phyloP scores from a whole-genome alignment of 2,329 filamentous ascomycete genomes.

The Penicillium expansum region DNA sequence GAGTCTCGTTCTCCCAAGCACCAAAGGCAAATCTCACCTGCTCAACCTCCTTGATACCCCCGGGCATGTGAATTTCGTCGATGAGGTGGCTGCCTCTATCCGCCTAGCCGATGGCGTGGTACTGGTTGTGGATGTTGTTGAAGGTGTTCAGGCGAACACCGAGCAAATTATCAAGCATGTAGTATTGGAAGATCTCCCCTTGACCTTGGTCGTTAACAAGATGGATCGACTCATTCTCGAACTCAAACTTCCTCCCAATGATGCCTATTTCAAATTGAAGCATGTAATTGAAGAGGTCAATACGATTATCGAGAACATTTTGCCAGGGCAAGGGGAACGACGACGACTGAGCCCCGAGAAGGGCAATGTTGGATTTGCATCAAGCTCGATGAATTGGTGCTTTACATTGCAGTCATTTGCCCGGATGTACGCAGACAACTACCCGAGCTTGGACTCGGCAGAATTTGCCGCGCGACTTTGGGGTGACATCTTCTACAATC shows the following conservation, averaged over 20 bases:
- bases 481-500: conserved; percentile 97
- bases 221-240: conserved; percentile 94
- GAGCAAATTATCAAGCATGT: conserved; percentile 97
- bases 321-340: conserved; percentile 75
- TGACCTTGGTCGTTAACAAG: conserved; percentile 94
- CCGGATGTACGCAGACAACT: conserved; percentile 91
- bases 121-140: conserved; percentile 90
- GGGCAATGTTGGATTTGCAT: conserved; percentile 96
- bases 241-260: conserved; percentile 86
- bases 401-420: conserved; percentile 93
- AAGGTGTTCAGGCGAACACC: conserved; percentile 97
- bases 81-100: conserved; percentile 87
- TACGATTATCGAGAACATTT: conserved; percentile 83
- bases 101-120: conserved; percentile 89
- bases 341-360: conserved; percentile 89
- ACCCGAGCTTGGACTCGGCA: conserved; percentile 72
- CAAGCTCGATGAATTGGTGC: conserved; percentile 91
- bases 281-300: conserved; percentile 99
- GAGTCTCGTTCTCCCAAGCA: conserved; percentile 84
- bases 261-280: conserved; percentile 98
- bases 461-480: conserved; percentile 85
- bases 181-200: conserved; percentile 80
- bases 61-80: conserved; percentile 96
- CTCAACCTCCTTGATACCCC: conserved; percentile 95
- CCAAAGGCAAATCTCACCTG: conserved; percentile 90